These are phyloP conservation scores for Penicillium desertorum DNA, from an alignment of 495 filamentous ascomycete species.

Conservation along the genomic window DNA sequence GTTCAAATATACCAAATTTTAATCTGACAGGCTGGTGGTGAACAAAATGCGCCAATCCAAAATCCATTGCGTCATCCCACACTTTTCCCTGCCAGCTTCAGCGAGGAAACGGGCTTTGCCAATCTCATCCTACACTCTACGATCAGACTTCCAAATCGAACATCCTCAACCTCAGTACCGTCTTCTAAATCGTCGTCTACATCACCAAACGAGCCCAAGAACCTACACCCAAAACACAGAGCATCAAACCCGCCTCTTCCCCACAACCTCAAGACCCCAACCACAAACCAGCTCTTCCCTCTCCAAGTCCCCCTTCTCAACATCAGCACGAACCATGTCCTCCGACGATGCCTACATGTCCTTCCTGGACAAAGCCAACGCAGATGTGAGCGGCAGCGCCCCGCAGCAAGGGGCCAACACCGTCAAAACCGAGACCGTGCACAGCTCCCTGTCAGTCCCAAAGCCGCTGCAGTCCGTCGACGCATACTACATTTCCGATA, in stretches of 20 bases:
- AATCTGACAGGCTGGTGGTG: background rate
- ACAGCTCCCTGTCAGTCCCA: conserved; percentile 53
- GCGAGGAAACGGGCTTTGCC: conserved; percentile 11
- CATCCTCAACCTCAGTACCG: background rate
- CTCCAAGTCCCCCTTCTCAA: conserved; percentile 21
- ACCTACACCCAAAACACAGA: background rate
- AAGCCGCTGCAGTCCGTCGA: conserved; percentile 55
- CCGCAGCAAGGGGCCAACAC: conserved; percentile 31
- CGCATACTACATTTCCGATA: conserved; percentile 71
- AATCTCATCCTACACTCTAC: background rate
- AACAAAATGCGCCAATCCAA: conserved; percentile 18
- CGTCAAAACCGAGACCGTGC: conserved; percentile 51
- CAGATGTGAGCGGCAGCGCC: conserved; percentile 53
- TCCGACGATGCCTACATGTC: conserved; percentile 77
- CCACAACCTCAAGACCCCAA: conserved; percentile 15
- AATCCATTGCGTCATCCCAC: conserved; percentile 47
- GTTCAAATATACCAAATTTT: background rate
- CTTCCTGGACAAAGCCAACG: conserved; percentile 83
- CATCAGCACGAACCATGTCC: conserved; percentile 53
- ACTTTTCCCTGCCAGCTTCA: conserved; percentile 21
- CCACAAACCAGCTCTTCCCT: conserved; percentile 3
- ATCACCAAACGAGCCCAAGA: background rate
- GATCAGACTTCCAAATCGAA: background rate
- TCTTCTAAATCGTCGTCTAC: background rate
- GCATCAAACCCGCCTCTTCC: conserved; percentile 5